phyloP scores from a whole-genome alignment of 257 asterid species.

The Rubia yunnanensis region DNA sequence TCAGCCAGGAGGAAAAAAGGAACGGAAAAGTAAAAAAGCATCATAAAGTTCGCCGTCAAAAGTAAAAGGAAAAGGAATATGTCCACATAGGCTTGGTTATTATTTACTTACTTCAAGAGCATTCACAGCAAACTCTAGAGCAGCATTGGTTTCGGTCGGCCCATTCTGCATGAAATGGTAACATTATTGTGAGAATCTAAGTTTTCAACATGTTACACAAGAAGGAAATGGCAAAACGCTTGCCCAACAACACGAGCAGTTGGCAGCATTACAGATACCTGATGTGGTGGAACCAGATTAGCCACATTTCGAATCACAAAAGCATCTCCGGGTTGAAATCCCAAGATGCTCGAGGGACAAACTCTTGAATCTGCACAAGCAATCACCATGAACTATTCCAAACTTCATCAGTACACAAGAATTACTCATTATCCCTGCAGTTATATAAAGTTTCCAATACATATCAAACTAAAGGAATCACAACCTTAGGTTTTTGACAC shows the following conservation, averaged over 20 bases:
- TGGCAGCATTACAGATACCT: slow-evolving; percentile 27
- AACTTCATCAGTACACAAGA: slow-evolving; percentile 27
- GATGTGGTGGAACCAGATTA: slow-evolving; percentile 85
- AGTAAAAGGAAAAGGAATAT: background rate
- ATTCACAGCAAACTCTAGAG: slow-evolving; percentile 93
- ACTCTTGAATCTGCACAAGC: slow-evolving; percentile 98
- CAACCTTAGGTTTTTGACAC: slow-evolving; percentile 80
- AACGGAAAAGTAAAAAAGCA: background rate
- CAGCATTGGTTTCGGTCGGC: slow-evolving; percentile 93
- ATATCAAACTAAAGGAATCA: background rate
- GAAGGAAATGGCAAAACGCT: background rate
- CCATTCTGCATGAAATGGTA: slow-evolving; percentile 55
- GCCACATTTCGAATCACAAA: slow-evolving; percentile 86
- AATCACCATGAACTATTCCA: slow-evolving; percentile 89
- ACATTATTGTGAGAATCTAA: background rate
- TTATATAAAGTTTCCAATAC: background rate
- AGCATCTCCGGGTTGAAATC: slow-evolving; percentile 96
- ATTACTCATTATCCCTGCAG: background rate
- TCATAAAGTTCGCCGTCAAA: background rate
- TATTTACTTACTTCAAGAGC: slow-evolving; percentile 59
- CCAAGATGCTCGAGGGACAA: slow-evolving; percentile 85
- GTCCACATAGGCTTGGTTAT: background rate
- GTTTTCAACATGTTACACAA: slow-evolving; percentile 7
- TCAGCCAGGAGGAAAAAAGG: background rate
- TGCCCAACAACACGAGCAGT: background rate